A percentile compares a stretch with the other conserved stretches of the same genome.
Evolutionary conservation across 352 stramenopile species (phyloP).

Genomic region (Phytophthora europaea): DNA sequence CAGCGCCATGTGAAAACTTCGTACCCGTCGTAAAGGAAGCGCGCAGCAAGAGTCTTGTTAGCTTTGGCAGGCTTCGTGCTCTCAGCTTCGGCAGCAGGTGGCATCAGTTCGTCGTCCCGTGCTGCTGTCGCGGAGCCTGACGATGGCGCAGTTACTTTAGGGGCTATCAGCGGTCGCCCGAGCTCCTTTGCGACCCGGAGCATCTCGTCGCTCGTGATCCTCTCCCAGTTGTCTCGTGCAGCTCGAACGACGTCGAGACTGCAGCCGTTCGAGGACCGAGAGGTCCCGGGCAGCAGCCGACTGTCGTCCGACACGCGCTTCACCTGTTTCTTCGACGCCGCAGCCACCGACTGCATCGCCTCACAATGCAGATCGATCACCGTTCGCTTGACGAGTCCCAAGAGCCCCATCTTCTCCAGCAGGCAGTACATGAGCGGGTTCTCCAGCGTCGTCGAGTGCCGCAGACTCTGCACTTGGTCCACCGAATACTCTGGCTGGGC

Average conservation of each 20-base stretch:
- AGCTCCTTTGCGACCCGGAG: conserved; percentile 63
- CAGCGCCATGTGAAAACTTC: not conserved
- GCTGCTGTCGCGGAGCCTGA: not conserved
- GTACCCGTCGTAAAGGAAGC: conserved; percentile 81
- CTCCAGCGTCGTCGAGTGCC: conserved; percentile 18
- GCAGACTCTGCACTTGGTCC: conserved; percentile 47
- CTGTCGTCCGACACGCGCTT: conserved; percentile 35
- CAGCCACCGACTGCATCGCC: conserved; percentile 28
- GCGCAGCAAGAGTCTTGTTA: conserved; percentile 21
- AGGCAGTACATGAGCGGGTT: conserved; percentile 54
- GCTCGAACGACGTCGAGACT: conserved; percentile 56
- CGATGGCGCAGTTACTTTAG: not conserved
- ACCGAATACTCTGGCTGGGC: conserved; percentile 54
- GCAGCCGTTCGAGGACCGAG: conserved; percentile 30
- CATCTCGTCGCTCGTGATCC: conserved; percentile 77
- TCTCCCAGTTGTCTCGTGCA: conserved; percentile 64
- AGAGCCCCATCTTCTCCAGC: conserved; percentile 67
- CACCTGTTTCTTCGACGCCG: conserved; percentile 33
- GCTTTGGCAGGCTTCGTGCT: conserved; percentile 25
- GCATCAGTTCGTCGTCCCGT: conserved; percentile 7
- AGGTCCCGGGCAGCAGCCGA: conserved; percentile 31
- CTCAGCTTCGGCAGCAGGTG: conserved; percentile 7
- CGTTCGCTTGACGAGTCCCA: conserved; percentile 61
- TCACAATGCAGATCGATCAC: conserved; percentile 74
- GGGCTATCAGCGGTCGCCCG: conserved; percentile 43